Evolutionary conservation across 805 yeast genomes (phyloP), one percentile per base, ranked within the genome.

Genomic region (Ogataea trehalophila): DNA sequence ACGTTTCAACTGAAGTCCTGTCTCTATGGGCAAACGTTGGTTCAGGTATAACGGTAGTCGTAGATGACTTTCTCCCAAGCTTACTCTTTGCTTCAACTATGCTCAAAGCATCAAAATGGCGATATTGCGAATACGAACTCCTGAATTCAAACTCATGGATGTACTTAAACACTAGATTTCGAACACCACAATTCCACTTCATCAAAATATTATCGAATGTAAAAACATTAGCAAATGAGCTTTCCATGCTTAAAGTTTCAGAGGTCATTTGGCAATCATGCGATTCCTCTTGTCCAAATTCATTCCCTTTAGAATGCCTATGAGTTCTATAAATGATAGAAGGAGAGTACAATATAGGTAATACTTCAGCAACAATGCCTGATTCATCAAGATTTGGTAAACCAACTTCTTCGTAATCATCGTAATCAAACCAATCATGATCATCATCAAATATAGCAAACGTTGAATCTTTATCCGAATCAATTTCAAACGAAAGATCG

Each of bases 101-200:
- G 14, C 76, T 68, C 49, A 75, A 53, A 37, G 60, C 50, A 4
- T 39, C 44, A 38, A 47, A 60, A 14, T 50, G 52, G 9, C 47
- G 22, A 33, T 75, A 75, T 43, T 70, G 71, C 1, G 67, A 53
- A 33, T 70, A 65, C 11, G 78, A 76, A 22, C 70, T 67, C 22
- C 79, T 66, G 44, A 74, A 61, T 11, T 71, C 73, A 33, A 79
- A 62, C 41, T 75, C 68, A 47, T 78, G 77, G 22, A 81, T 60
- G 57, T 85, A 87, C 39, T 80, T 75, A 60, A 78, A 75, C 40
- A 88, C 67, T 13, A 78, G 68, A 57, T 89, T 80, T 47, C 97
- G 70, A 9, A 82, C 75, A 3, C 69, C 60, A 50, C 85, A 82
- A 63, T 86, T 84, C 96, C 97, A 90, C 55, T 81, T 85, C 55